phyloP scores from a whole-genome alignment of 1,139 yeast genomes.

The Hansenula sp. region DNA sequence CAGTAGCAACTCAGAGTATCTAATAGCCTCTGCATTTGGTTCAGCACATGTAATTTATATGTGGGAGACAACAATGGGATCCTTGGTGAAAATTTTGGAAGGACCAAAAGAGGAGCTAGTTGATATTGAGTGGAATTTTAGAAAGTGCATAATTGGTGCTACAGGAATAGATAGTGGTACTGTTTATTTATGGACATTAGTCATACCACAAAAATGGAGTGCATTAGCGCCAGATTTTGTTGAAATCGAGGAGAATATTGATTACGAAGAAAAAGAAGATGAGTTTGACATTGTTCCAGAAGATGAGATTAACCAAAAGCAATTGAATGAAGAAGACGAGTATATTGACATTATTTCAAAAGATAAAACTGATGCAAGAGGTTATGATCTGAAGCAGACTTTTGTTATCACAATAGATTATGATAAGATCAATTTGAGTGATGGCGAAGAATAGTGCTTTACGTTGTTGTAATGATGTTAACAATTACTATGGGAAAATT shows the following conservation, averaged over 20 bases:
- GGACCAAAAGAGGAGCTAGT: slow-evolving; percentile 85
- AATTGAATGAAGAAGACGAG: slow-evolving; percentile 65
- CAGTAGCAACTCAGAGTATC: slow-evolving; percentile 71
- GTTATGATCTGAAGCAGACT: slow-evolving; percentile 28
- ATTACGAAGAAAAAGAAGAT: slow-evolving; percentile 84
- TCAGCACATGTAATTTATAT: slow-evolving; percentile 85
- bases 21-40: slow-evolving; percentile 86
- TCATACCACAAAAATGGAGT: slow-evolving; percentile 91
- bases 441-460: slow-evolving; percentile 2
- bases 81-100: slow-evolving; percentile 81
- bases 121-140: slow-evolving; percentile 82
- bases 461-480: too few species aligned
- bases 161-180: slow-evolving; percentile 86
- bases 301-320: slow-evolving; percentile 55
- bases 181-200: slow-evolving; percentile 78
- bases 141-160: slow-evolving; percentile 74
- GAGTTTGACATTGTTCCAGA: slow-evolving; percentile 80
- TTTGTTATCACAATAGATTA: slow-evolving; percentile 15
- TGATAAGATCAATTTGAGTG: slow-evolving; percentile 2
- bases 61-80: slow-evolving; percentile 91
- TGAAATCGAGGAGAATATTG: slow-evolving; percentile 88
- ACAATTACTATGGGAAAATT: too few species aligned
- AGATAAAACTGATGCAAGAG: slow-evolving; percentile 66
- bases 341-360: slow-evolving; percentile 61
- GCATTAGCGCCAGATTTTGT: slow-evolving; percentile 96